Evolutionary conservation across 306 rosid genomes (phyloP).

Genomic region (Lathyrus tuberosus): DNA sequence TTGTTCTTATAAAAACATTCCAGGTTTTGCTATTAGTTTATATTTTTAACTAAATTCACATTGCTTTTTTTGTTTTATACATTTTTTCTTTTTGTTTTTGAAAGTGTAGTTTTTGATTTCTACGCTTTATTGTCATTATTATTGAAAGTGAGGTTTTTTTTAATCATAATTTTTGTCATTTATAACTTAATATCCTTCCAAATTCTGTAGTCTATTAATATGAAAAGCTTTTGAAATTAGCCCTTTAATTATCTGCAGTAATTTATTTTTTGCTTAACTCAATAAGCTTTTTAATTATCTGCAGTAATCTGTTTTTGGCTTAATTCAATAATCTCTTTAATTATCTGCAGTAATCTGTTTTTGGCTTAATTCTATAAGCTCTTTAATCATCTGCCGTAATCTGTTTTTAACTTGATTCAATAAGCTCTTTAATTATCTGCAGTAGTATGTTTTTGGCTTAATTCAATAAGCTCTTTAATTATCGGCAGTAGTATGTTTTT

Average conservation of each 20-base stretch:
- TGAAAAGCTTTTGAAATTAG: constrained; percentile 8
- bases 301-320: not conserved
- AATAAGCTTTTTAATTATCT: not conserved
- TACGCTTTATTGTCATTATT: not conserved
- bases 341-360: not conserved
- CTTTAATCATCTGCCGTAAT: not conserved
- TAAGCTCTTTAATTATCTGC: not conserved
- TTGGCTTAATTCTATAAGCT: not conserved
- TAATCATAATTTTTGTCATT: not conserved
- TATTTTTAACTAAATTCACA: no score
- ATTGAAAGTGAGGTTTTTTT: not conserved
- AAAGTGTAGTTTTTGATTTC: constrained; percentile 16
- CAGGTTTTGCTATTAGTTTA: constrained; percentile 54
- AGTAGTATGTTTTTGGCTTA: not conserved
- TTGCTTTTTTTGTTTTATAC: no score
- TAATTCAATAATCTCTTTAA: not conserved
- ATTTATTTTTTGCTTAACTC: no score
- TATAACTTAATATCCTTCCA: not conserved
- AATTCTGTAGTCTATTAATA: constrained; percentile 6
- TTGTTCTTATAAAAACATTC: constrained; percentile 57
- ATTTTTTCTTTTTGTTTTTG: not conserved
- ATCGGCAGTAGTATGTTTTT: no score
- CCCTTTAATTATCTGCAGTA: no score
- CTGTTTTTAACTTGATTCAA: not conserved
- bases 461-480: not conserved